These are phyloP conservation scores for Malania oleifera DNA, from an alignment of 164 flowering plant genomes.

Conservation along the genomic window DNA sequence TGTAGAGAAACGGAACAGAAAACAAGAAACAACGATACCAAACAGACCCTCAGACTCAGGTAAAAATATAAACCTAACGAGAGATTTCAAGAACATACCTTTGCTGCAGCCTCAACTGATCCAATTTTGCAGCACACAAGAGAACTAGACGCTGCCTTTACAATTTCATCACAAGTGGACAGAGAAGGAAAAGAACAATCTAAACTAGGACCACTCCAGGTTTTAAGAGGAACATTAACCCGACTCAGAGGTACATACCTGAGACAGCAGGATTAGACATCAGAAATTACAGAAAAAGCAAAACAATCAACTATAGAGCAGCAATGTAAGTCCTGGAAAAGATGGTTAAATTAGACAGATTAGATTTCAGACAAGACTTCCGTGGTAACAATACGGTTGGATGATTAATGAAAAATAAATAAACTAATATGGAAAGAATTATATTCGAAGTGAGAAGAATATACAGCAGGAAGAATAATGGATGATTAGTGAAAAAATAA, in stretches of 20 bases:
- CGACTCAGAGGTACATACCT: slow-evolving; percentile 87
- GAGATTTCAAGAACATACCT: slow-evolving; percentile 37
- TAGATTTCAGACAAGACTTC: neutral
- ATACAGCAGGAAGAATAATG: too few relatives aligned
- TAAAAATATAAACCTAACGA: neutral
- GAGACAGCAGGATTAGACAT: slow-evolving; percentile 12
- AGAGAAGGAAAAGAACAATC: slow-evolving; percentile 53
- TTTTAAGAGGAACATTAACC: slow-evolving; percentile 24
- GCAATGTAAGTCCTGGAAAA: neutral
- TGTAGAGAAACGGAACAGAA: too few relatives aligned
- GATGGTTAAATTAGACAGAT: neutral
- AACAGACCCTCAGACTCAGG: too few relatives aligned
- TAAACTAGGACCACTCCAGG: slow-evolving; percentile 18
- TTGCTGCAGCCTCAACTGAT: slow-evolving; percentile 62
- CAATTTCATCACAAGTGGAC: slow-evolving; percentile 41
- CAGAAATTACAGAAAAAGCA: slow-evolving; percentile 1
- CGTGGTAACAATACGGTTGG: neutral
- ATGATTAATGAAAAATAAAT: neutral
- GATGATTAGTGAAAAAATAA: too few relatives aligned
- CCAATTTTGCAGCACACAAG: slow-evolving; percentile 67
- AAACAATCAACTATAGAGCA: neutral
- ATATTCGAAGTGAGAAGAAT: too few relatives aligned
- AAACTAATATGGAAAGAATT: too few relatives aligned
- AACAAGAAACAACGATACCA: too few relatives aligned
- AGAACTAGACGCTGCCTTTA: slow-evolving; percentile 37